These are phyloP conservation scores for Podospora australis DNA, from an alignment of 495 filamentous ascomycete species.

Conservation along the genomic window DNA sequence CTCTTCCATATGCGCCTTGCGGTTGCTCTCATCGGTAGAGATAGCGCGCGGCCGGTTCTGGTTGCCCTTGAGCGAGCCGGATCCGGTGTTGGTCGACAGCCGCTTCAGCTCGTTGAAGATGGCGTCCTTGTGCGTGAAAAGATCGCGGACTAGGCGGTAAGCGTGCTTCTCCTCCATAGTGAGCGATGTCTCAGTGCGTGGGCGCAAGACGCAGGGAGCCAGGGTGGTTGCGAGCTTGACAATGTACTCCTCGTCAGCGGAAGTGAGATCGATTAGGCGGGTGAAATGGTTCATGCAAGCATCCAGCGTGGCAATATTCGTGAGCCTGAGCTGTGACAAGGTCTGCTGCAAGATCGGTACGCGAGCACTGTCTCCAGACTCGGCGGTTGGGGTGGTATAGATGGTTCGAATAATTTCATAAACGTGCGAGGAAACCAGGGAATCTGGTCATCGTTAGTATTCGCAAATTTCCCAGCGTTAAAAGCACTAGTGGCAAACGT, in stretches of 20 bases:
- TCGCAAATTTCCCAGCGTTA: no score
- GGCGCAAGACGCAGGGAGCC: conserved; percentile 82
- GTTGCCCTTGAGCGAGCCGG: conserved; percentile 34
- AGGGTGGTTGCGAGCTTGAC: conserved; percentile 68
- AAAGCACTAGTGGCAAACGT: conserved; percentile 21
- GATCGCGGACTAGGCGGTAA: conserved; percentile 85
- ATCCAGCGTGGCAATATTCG: conserved; percentile 97
- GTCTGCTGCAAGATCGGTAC: conserved; percentile 93
- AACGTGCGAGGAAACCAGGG: conserved; percentile 93
- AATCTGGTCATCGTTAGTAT: conserved; percentile 56
- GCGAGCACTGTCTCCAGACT: conserved; percentile 59
- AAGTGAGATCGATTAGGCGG: conserved; percentile 91
- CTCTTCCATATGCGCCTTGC: conserved; percentile 88
- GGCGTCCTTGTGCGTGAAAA: conserved; percentile 86
- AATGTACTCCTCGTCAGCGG: conserved; percentile 84
- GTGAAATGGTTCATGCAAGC: conserved; percentile 98
- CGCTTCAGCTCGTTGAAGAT: conserved; percentile 97
- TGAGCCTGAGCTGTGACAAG: conserved; percentile 85
- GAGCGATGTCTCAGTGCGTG: conserved; percentile 74
- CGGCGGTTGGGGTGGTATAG: conserved; percentile 76
- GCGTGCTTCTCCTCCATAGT: conserved; percentile 93
- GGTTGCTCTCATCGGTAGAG: conserved; percentile 93
- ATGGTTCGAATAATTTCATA: conserved; percentile 99
- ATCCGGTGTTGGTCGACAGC: conserved; percentile 61
- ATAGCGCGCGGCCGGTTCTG: conserved; percentile 74